Evolutionary conservation across 192 early-diverging fungal species (phyloP).

Genomic region (Haplosporangium gracile): DNA sequence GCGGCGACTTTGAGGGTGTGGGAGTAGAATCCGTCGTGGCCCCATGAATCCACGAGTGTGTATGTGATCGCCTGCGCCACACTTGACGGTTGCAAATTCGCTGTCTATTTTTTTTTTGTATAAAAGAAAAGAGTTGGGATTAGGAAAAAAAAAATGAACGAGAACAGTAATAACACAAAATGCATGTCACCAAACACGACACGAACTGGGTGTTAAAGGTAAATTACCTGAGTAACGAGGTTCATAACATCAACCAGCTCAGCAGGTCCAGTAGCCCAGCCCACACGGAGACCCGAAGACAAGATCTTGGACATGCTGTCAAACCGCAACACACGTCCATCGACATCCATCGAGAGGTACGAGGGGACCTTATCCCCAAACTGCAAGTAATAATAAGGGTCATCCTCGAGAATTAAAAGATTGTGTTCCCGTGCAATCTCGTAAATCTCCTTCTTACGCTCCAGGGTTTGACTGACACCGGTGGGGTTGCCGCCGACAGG

Average conservation of each 20-base stretch:
- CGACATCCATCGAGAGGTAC: slow-evolving; percentile 91
- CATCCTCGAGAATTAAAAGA: slow-evolving; percentile 93
- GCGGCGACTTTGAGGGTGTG: slow-evolving; percentile 77
- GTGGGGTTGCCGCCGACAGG: slow-evolving; percentile 94
- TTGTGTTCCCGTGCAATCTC: slow-evolving; percentile 79
- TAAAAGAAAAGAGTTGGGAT: neutral
- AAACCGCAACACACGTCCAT: slow-evolving; percentile 91
- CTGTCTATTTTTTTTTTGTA: slow-evolving; percentile 67
- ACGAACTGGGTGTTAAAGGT: neutral
- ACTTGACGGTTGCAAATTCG: slow-evolving; percentile 87
- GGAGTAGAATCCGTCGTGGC: slow-evolving; percentile 80
- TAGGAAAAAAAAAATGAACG: neutral
- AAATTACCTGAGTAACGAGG: slow-evolving; percentile 73
- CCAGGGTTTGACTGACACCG: slow-evolving; percentile 81
- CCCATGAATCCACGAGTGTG: slow-evolving; percentile 82
- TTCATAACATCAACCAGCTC: slow-evolving; percentile 85
- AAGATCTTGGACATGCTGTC: slow-evolving; percentile 96
- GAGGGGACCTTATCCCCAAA: slow-evolving; percentile 70
- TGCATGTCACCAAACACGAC: neutral
- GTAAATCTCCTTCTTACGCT: slow-evolving; percentile 86
- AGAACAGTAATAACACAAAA: slow-evolving; percentile 4
- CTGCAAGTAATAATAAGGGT: slow-evolving; percentile 96
- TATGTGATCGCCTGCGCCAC: slow-evolving; percentile 84
- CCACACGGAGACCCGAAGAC: slow-evolving; percentile 88
- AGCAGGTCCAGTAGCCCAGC: slow-evolving; percentile 78